phyloP scores from a whole-genome alignment of 306 rosid species.

The Mucuna pruriens region DNA sequence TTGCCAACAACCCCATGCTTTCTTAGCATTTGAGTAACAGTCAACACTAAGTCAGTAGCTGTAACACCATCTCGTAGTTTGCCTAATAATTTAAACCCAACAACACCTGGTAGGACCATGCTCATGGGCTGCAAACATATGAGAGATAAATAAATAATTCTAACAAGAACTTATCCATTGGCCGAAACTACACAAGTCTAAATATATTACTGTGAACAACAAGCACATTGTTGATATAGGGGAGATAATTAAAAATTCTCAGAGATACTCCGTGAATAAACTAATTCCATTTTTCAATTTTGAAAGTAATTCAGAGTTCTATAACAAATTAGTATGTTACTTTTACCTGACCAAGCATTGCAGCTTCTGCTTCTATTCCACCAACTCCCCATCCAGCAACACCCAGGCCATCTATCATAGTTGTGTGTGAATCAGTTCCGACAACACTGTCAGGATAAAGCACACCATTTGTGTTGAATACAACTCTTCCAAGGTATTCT shows the following conservation, averaged over 20 bases:
- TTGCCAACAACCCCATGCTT: constrained; percentile 99
- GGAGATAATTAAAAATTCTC: not conserved
- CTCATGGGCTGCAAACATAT: constrained; percentile 83
- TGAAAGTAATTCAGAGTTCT: not conserved
- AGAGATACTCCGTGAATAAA: not conserved
- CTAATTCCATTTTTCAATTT: constrained; percentile 16
- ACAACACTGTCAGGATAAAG: constrained; percentile 97
- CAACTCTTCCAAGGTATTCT: constrained; percentile 95
- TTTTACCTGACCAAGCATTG: constrained; percentile 97
- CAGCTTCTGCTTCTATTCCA: constrained; percentile 98
- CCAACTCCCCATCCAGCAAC: constrained; percentile 99
- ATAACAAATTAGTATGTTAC: constrained; percentile 19
- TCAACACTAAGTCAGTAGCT: constrained; percentile 96
- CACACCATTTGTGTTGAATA: constrained; percentile 79
- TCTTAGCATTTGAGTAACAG: constrained; percentile 94
- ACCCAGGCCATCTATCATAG: constrained; percentile 98
- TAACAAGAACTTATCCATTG: constrained; percentile 2
- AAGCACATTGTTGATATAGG: not conserved
- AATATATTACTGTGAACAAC: not conserved
- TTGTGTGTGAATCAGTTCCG: constrained; percentile 97
- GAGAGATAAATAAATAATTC: constrained; percentile 13
- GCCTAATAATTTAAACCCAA: constrained; percentile 86
- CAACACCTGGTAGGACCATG: constrained; percentile 99
- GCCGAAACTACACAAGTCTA: constrained; percentile 1
- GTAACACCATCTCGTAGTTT: constrained; percentile 88